Base-by-base conservation (phyloP, 2,329 filamentous ascomycete species). In the Exophiala alcalophila region DNA sequence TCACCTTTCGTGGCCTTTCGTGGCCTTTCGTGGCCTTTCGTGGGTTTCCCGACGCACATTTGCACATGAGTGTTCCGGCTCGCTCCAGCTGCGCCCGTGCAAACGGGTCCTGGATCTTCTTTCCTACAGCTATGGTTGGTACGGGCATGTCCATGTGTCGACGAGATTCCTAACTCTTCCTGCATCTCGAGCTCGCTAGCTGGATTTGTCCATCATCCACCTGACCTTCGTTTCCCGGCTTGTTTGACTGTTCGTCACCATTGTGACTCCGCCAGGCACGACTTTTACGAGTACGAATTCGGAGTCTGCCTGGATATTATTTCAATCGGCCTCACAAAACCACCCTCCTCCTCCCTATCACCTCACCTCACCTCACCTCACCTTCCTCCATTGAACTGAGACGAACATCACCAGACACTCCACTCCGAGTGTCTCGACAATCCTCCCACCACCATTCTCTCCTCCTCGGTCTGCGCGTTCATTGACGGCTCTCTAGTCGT, bases 401-500 rank as follows among this genome's bases (percentile, higher is more conserved):
- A n/a, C 28, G 29, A 47, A 41, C 40, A 47, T 24, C 31, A 33
- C 26, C 18, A 44, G 48, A 54, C 49, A 54, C 51, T 54, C 51
- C 51, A 49, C 51, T 54, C 51, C 43, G 44, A 49, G 51, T 45
- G 51, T 54, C 45, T 44, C 36, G 20, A 33, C 28, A 41, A 31
- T 18, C 29, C 28, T 25, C 34, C 43, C 21, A 37, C 32, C 40
- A 49, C 32, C 42, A 52, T 49, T 54, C 43, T 37, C 40, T 34
- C 30, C 34, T 35, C 33, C 38, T 40, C 15, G 18, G 40, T 30
- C 47, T 47, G 87, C 88, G 88, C 87, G 87, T 94, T 88, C 75
- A 84, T 94, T 92, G 88, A 76, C 86, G 86, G 82, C 83, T 40
- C 71, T 63, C 57, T 55, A 65, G 84, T 87, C 90, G 88, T 94